These are phyloP conservation scores for Heliamphora exappendiculata DNA, from an alignment of 148 eudicot species.

Conservation along the genomic window DNA sequence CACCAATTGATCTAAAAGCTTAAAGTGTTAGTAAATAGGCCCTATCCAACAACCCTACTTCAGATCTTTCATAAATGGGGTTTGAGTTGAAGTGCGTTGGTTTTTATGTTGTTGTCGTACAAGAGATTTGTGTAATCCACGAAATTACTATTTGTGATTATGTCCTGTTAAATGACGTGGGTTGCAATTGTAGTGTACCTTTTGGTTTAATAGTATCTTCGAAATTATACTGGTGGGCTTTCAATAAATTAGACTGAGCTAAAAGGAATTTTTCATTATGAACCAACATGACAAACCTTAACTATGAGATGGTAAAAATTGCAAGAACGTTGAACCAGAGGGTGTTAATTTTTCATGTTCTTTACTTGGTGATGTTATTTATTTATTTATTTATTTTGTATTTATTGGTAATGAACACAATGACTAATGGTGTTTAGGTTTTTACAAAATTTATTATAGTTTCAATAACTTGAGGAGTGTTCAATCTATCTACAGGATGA, in stretches of 20 bases:
- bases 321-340: not conserved
- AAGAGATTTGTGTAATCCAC: not conserved
- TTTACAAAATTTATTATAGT: too few species aligned
- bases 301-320: not conserved
- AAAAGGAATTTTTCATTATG: not conserved
- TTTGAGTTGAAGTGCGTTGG: not conserved
- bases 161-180: not conserved
- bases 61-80: not conserved
- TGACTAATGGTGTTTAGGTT: not conserved
- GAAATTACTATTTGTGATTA: not conserved
- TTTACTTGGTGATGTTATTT: too few species aligned
- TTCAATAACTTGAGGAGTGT: not conserved
- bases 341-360: not conserved
- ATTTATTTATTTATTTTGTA: not conserved
- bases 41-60: too few species aligned
- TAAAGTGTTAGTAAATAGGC: too few species aligned
- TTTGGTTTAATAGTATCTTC: not conserved
- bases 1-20: too few species aligned
- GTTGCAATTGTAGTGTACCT: not conserved
- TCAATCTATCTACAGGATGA: not conserved
- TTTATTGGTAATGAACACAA: not conserved
- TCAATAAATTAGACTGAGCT: not conserved
- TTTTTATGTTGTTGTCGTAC: not conserved
- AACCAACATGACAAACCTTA: not conserved
- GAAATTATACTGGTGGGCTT: not conserved